phyloP scores from a whole-genome alignment of 371 early-diverging fungal genomes.

The Mortierella sp. region DNA sequence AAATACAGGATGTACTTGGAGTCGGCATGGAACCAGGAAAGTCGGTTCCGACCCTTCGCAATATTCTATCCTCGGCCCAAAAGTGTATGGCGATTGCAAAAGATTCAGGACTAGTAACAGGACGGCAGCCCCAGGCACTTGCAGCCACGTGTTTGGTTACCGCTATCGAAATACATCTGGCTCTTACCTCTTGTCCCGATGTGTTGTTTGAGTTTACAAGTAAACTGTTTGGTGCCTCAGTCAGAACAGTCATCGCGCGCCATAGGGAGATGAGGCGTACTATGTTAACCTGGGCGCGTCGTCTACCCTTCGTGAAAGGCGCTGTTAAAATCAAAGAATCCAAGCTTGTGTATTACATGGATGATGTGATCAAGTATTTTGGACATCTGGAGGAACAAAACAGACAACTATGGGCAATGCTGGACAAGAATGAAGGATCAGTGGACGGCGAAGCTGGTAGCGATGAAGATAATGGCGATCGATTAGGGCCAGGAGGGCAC shows the following conservation, averaged over 20 bases:
- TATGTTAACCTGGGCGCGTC: conserved; percentile 29
- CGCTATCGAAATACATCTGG: conserved; percentile 24
- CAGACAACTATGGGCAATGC: conserved; percentile 17
- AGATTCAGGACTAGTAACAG: conserved; percentile 29
- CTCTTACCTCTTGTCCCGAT: conserved; percentile 6
- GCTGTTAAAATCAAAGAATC: conserved; percentile 8
- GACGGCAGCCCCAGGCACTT: conserved; percentile 9
- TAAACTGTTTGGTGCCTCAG: background rate
- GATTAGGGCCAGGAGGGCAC: conserved; percentile 7
- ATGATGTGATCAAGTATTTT: conserved; percentile 39
- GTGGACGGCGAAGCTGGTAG: conserved; percentile 3
- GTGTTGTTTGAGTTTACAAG: conserved; percentile 19
- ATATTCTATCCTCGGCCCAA: conserved; percentile 18
- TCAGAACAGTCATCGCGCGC: conserved; percentile 5
- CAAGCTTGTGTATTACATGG: conserved; percentile 30
- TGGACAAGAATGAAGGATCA: conserved; percentile 11
- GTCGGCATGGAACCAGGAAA: background rate
- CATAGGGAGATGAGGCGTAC: conserved; percentile 25
- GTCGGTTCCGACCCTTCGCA: conserved; percentile 10
- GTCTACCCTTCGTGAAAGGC: conserved; percentile 26
- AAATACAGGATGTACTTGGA: conserved; percentile 15
- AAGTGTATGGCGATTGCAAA: conserved; percentile 33
- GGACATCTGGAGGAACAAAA: conserved; percentile 30
- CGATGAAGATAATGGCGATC: background rate
- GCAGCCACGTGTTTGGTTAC: conserved; percentile 33